Evolutionary conservation across 2,329 filamentous ascomycete species (phyloP).

Genomic region (Pochonia chlamydosporia): DNA sequence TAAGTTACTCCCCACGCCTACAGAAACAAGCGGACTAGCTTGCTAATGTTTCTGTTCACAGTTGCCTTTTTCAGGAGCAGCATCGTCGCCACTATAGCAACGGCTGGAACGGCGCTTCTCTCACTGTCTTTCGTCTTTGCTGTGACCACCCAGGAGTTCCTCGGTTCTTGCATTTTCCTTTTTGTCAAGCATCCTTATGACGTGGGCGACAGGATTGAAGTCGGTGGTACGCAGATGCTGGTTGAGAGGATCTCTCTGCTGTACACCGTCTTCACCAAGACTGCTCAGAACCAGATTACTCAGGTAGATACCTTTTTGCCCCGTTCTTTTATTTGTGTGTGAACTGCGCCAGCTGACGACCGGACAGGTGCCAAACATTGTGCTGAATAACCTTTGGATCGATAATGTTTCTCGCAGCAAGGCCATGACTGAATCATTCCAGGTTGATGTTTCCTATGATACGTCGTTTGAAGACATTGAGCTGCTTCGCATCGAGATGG

Average conservation of each 20-base stretch:
- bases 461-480: constrained; percentile 89
- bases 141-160: constrained; percentile 84
- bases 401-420: constrained; percentile 90
- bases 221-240: constrained; percentile 62
- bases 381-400: constrained; percentile 88
- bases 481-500: constrained; percentile 76
- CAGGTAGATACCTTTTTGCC: constrained; percentile 37
- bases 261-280: constrained; percentile 84
- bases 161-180: constrained; percentile 97
- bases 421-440: constrained; percentile 82
- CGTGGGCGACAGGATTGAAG: constrained; percentile 89
- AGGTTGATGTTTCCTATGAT: constrained; percentile 76
- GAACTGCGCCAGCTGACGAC: neutral
- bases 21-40: neutral
- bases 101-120: constrained; percentile 84
- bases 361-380: constrained; percentile 82
- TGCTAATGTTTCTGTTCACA: constrained; percentile 19
- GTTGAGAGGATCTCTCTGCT: constrained; percentile 94
- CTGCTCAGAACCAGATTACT: constrained; percentile 72
- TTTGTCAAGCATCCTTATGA: constrained; percentile 99
- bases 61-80: constrained; percentile 84
- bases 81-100: constrained; percentile 80
- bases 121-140: constrained; percentile 97
- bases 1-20: constrained; percentile 31
- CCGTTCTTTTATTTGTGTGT: neutral